These are phyloP conservation scores for Porphyrellus cyaneotinctus DNA, from an alignment of 768 basidiomycete genomes.

Conservation along the genomic window DNA sequence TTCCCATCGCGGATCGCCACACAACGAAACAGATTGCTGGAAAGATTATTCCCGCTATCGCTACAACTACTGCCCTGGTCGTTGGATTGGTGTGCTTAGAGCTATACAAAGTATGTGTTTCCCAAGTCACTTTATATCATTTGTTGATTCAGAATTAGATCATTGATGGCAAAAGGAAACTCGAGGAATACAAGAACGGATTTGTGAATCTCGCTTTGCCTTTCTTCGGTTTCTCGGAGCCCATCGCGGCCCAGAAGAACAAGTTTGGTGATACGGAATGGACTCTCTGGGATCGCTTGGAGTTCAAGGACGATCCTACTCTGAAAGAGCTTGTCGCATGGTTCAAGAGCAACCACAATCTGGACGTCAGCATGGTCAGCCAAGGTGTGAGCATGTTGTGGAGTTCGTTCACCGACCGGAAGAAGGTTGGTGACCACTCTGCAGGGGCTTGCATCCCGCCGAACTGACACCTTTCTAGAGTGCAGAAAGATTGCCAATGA, in stretches of 20 bases:
- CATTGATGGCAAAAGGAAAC: slow-evolving; percentile 90
- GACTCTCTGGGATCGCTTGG: slow-evolving; percentile 98
- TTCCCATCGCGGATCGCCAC: slow-evolving; percentile 82
- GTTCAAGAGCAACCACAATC: slow-evolving; percentile 81
- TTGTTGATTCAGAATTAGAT: slow-evolving; percentile 47
- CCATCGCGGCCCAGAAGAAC: slow-evolving; percentile 82
- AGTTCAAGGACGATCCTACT: slow-evolving; percentile 86
- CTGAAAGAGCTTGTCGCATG: slow-evolving; percentile 78
- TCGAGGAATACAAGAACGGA: slow-evolving; percentile 97
- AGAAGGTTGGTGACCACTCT: slow-evolving; percentile 59
- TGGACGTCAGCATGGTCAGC: slow-evolving; percentile 93
- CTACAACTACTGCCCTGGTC: slow-evolving; percentile 94
- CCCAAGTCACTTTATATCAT: not conserved
- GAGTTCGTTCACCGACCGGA: slow-evolving; percentile 89
- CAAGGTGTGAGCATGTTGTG: slow-evolving; percentile 98
- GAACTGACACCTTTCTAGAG: slow-evolving; percentile 46
- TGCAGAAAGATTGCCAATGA: slow-evolving; percentile 84
- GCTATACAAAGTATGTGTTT: slow-evolving; percentile 77
- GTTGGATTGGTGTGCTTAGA: slow-evolving; percentile 96
- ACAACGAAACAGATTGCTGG: slow-evolving; percentile 97
- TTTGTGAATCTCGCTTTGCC: slow-evolving; percentile 97
- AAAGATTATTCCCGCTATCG: slow-evolving; percentile 99
- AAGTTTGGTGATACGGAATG: slow-evolving; percentile 89
- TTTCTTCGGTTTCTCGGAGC: slow-evolving; percentile 99
- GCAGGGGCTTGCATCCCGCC: not conserved